Conservation (phyloP, 106 monocot genomes). For the Apostasia ramifera region DNA sequence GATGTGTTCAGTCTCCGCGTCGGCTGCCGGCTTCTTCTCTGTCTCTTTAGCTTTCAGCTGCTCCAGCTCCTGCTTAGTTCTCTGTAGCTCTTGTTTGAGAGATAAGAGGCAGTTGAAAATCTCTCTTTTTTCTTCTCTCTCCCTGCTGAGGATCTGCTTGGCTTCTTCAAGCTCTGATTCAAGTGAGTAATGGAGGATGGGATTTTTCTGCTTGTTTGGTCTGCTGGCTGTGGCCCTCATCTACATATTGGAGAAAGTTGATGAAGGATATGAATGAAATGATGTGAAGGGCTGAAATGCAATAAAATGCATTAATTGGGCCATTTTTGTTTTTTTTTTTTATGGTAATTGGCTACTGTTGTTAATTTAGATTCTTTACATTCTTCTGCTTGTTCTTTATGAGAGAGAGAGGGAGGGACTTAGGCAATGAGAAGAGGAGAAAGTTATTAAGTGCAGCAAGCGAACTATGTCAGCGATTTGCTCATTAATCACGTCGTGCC, state of each 20-base stretch:
- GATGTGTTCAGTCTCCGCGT: no score
- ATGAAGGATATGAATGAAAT: neutral
- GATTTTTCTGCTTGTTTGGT: conserved; percentile 1
- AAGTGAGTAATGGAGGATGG: conserved; percentile 12
- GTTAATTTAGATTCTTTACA: no score
- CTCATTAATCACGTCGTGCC: no score
- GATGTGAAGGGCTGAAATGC: neutral
- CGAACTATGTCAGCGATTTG: no score
- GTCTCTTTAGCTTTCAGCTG: conserved; percentile 7
- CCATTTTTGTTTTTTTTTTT: neutral
- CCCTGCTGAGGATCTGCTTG: conserved; percentile 29
- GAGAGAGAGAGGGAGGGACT: no score
- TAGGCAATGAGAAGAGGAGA: no score
- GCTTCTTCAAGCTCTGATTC: conserved; percentile 31
- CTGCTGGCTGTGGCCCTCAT: conserved; percentile 14
- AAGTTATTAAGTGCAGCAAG: no score
- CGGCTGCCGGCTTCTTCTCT: no score
- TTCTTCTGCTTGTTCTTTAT: no score
- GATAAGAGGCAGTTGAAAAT: conserved; percentile 23
- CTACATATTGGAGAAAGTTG: conserved; percentile 8
- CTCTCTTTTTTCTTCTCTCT: conserved; percentile 16
- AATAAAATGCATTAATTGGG: neutral
- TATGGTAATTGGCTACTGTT: no score
- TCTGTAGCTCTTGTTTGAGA: conserved; percentile 36
- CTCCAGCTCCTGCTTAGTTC: conserved; percentile 34